Evolutionary conservation across 139 green algal species (phyloP).

Genomic region (Chlorella sp.): DNA sequence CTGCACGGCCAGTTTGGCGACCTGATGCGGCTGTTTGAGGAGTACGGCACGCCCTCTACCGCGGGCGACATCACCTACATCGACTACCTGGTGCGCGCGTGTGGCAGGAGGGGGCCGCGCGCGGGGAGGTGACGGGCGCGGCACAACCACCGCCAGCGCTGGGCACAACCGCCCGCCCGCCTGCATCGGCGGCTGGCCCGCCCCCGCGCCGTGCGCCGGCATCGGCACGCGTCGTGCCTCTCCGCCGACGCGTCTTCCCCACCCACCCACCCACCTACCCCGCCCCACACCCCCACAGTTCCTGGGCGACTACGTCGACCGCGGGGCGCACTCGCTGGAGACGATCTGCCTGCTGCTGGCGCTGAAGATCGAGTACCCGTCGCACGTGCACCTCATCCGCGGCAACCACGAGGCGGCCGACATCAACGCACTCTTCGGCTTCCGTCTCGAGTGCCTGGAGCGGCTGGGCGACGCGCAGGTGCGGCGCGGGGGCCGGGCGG

Average conservation of each 20-base stretch:
- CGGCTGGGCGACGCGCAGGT: constrained; percentile 85
- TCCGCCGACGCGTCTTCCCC: no score
- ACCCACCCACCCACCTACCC: no score
- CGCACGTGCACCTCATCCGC: constrained; percentile 94
- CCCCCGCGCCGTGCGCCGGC: no score
- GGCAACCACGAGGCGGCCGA: constrained; percentile 95
- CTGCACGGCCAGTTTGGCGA: constrained; percentile 98
- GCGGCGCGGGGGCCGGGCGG: no score
- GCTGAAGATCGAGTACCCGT: constrained; percentile 95
- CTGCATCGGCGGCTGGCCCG: no score
- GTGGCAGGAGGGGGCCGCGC: no score
- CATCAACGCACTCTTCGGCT: constrained; percentile 99
- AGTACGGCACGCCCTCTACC: constrained; percentile 96
- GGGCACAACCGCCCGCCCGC: no score
- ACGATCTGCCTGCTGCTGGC: constrained; percentile 95
- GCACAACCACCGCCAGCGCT: no score
- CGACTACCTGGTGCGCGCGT: constrained; percentile 86
- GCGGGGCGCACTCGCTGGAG: constrained; percentile 68
- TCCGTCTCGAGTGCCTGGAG: constrained; percentile 97
- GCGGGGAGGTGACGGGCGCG: no score
- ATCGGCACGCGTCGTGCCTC: no score
- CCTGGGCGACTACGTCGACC: constrained; percentile 91
- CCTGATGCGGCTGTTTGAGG: constrained; percentile 99
- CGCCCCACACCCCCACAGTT: constrained; percentile 7
- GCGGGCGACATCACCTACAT: constrained; percentile 99